phyloP scores from a whole-genome alignment of 768 basidiomycete species.

The Russula vinacea region DNA sequence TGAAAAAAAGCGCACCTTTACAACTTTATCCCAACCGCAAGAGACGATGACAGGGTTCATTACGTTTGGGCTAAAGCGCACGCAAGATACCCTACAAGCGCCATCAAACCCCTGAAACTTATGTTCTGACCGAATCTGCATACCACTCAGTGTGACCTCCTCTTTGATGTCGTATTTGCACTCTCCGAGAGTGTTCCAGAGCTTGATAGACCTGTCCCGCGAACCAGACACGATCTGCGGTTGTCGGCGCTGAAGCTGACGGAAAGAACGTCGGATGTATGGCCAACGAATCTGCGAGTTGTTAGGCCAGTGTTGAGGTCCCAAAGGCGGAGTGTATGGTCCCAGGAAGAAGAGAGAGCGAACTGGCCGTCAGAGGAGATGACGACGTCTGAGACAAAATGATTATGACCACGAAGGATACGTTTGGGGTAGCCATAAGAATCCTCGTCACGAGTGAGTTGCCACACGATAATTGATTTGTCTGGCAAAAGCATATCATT shows the following conservation, averaged over 20 bases:
- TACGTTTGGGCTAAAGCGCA: conserved; percentile 98
- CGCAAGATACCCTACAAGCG: conserved; percentile 85
- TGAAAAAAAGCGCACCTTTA: conserved; percentile 69
- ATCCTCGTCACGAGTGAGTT: conserved; percentile 89
- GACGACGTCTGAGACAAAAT: conserved; percentile 98
- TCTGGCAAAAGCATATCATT: conserved; percentile 47
- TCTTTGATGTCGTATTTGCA: conserved; percentile 99
- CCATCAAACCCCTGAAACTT: conserved; percentile 6
- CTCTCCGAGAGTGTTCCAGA: conserved; percentile 99
- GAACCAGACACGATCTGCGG: conserved; percentile 98
- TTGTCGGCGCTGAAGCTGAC: conserved; percentile 99
- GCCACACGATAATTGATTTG: conserved; percentile 99
- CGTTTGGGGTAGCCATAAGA: conserved; percentile 95
- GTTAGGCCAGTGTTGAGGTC: conserved; percentile 97
- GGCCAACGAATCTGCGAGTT: conserved; percentile 96
- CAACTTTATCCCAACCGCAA: conserved; percentile 99
- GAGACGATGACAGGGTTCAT: conserved; percentile 98
- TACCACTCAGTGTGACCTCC: conserved; percentile 97
- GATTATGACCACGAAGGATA: conserved; percentile 97
- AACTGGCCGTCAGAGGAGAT: conserved; percentile 99
- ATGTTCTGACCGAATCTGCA: conserved; percentile 16
- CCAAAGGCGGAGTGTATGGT: conserved; percentile 99
- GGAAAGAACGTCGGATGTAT: conserved; percentile 95
- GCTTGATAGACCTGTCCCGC: conserved; percentile 95
- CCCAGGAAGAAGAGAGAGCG: conserved; percentile 98